Conservation (phyloP, 2,329 filamentous ascomycete species). For the Apiospora phragmitis region DNA sequence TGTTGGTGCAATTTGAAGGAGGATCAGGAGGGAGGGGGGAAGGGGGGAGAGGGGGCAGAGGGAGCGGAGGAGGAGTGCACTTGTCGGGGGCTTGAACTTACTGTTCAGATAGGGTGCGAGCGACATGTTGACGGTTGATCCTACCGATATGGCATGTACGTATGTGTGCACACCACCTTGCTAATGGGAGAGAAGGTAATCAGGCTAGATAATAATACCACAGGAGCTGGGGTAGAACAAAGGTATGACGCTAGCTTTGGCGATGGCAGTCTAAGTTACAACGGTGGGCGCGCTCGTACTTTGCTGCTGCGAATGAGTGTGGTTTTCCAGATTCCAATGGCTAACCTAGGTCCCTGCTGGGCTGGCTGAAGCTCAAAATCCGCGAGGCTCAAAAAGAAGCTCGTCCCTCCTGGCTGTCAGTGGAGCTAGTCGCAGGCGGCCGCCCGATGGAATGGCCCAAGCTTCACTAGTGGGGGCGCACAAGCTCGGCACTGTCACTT, state of each 20-base stretch:
- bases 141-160: not conserved
- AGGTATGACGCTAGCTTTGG: not conserved
- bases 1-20: not conserved
- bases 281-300: not conserved
- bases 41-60: too few relatives aligned
- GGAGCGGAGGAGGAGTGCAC: not conserved
- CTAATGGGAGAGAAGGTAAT: not conserved
- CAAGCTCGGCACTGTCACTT: not conserved
- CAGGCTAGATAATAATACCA: not conserved
- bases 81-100: conserved; percentile 19
- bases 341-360: not conserved
- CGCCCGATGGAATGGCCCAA: not conserved
- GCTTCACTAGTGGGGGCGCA: not conserved
- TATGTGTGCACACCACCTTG: not conserved
- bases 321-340: not conserved
- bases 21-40: too few relatives aligned
- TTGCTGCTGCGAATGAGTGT: not conserved
- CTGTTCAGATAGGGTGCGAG: conserved; percentile 29
- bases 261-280: not conserved
- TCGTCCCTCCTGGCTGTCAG: not conserved
- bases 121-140: conserved; percentile 5
- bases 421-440: not conserved
- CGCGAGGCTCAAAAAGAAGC: conserved; percentile 2
- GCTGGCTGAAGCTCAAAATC: not conserved
- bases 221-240: not conserved